Evolutionary conservation across 148 eudicot species (phyloP).

Genomic region (Dianthus caryophyllus): DNA sequence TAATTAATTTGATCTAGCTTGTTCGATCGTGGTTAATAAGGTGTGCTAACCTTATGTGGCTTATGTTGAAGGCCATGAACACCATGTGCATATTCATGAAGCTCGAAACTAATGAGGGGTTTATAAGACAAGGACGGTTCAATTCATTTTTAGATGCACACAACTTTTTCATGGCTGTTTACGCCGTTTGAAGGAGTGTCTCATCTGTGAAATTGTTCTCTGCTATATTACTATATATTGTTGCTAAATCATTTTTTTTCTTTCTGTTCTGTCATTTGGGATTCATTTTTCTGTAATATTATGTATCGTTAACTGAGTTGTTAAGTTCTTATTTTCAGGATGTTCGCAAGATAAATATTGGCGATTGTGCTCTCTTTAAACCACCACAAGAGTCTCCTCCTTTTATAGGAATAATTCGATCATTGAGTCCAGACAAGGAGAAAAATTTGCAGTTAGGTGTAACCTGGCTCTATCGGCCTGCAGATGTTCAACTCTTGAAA

Average conservation of each 20-base stretch:
- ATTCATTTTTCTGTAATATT: too few relatives aligned
- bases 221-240: too few relatives aligned
- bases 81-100: neutral
- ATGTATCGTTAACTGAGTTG: too few relatives aligned
- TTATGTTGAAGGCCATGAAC: neutral
- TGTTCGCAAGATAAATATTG: conserved; percentile 63
- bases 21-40: too few relatives aligned
- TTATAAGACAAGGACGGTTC: neutral
- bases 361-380: conserved; percentile 85
- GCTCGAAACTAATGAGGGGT: neutral
- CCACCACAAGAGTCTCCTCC: conserved; percentile 64
- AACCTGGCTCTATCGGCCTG: conserved; percentile 89
- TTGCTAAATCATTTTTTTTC: too few relatives aligned
- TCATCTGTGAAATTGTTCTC: neutral
- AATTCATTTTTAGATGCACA: neutral
- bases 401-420: conserved; percentile 61
- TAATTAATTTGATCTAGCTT: neutral
- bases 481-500: conserved; percentile 61
- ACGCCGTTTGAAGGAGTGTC: neutral
- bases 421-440: conserved; percentile 39
- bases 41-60: neutral
- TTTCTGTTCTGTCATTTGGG: too few relatives aligned
- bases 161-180: neutral
- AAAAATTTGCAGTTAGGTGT: conserved; percentile 44
- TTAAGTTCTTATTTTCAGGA: conserved; percentile 41